Base-by-base conservation (phyloP, 2,329 filamentous ascomycete species). In the Penicillium sp. region DNA sequence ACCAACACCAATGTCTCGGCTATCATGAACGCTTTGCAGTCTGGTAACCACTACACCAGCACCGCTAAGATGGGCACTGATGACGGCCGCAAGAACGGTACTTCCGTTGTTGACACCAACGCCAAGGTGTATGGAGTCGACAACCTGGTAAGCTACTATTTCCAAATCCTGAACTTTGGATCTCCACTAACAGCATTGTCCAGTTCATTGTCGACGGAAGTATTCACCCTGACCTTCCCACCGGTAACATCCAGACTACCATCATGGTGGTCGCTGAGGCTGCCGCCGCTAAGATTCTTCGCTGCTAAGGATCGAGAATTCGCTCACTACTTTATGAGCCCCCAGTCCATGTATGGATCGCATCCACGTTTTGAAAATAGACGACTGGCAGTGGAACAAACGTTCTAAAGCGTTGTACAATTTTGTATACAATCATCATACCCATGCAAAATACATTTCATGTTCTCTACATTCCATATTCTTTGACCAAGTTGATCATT, bases 211-310 rank as follows among this genome's bases (percentile, higher is more conserved):
- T 89, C 2, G 87, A 89, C 64, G 86, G 83, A 1, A 83, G 81
- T 56, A 85, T 89, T 63, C 87, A 88, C 73, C 87, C 87, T 0
- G 87, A 87, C 58, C 82, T 88, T 61, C 79, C 85, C 3, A 85
- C 85, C 0, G 84, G 85, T 16, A 90, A 90, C 72, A 88, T 87
- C 1, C 82, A 83, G 45, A 81, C 84, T 1, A 81, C 84, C 38
- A 83, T 88, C 61, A 84, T 88, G 67, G 78, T 85, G 34, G 84
- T 81, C 16, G 82, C 85, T 16, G 87, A 89, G 75, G 79, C 80
- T 40, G 85, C 85, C 8, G 79, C 79, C 4, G 76, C 77, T 16
- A 63, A 48, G 24, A 66, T 67, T 42, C 51, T 51, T 32, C 21
- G n/a, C 4, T 40, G 38, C 16, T 40, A 40, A 40, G 38, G 7